A percentile compares a stretch with the other conserved stretches of the same genome.
Evolutionary conservation across 352 stramenopile genomes (phyloP).

Genomic region (Globisporangium nodosum): DNA sequence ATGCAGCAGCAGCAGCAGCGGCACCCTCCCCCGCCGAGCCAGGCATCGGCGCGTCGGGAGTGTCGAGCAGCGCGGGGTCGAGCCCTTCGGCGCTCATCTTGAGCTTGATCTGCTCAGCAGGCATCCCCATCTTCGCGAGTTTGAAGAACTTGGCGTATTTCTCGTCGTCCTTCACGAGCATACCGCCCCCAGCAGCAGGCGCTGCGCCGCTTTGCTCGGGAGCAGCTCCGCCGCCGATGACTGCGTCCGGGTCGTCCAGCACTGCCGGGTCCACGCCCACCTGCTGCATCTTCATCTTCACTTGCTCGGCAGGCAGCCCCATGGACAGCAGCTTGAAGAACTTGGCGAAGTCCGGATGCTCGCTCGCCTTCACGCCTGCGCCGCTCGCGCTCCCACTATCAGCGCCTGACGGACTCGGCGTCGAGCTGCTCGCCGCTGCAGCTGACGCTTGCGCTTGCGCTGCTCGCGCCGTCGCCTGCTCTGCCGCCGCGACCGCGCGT

Average conservation of each 20-base stretch:
- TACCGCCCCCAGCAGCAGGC: background rate
- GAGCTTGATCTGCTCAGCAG: constrained; percentile 90
- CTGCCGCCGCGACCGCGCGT: constrained; percentile 15
- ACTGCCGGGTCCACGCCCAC: constrained; percentile 56
- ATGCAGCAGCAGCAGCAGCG: constrained; percentile 1
- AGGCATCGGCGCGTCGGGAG: constrained; percentile 74
- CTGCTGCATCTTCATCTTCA: constrained; percentile 85
- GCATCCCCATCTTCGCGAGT: constrained; percentile 94
- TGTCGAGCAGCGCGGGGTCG: constrained; percentile 89
- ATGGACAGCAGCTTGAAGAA: constrained; percentile 84
- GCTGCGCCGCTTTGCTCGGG: background rate
- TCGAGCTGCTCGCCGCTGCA: constrained; percentile 3
- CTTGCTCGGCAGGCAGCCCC: constrained; percentile 72
- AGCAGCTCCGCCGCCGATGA: constrained; percentile 37
- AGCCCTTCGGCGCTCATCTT: constrained; percentile 93
- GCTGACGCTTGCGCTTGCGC: constrained; percentile 7
- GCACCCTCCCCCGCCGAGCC: constrained; percentile 16
- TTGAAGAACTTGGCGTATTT: constrained; percentile 96
- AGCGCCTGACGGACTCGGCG: constrained; percentile 3
- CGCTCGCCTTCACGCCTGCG: constrained; percentile 43
- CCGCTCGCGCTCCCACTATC: constrained; percentile 9
- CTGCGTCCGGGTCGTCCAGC: constrained; percentile 61
- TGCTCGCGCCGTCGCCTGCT: constrained; percentile 4
- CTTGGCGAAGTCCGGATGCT: constrained; percentile 72
- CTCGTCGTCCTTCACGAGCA: constrained; percentile 66